Evolutionary conservation across 352 stramenopile species (phyloP), one percentile per base, ranked within the genome.

Genomic region (Hyaloperonospora brassicae): DNA sequence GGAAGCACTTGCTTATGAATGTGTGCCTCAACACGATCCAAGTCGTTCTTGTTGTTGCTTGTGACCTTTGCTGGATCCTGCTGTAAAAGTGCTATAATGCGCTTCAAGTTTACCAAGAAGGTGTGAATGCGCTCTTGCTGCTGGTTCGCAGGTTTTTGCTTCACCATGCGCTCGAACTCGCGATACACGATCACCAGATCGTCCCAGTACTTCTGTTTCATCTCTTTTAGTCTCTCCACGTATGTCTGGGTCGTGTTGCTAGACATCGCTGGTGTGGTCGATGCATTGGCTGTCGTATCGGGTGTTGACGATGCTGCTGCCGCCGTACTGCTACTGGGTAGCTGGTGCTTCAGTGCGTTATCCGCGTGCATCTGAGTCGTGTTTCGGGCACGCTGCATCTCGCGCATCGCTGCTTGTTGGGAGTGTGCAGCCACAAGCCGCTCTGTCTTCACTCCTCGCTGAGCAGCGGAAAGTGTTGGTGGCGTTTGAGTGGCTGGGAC

Each of bases 101-200:
- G 79, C 52, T 87, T 87, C 25, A 92, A 53, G 25, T 87, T 90
- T 31, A 86, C 68, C 7, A 92, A 59, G 60, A 92, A 89, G 0
- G 78, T 86, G 47, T 87, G 89, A 44, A 90, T 89, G 0, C 82
- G 82, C 49, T 89, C 79, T 39, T 88, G 77, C 49, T 92, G 79
- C 53, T 87, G 77, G 13, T 83, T 86, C 9, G 74, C 72, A 0
- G 76, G 77, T 41, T 90, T 89, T 55, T 92, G 77, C 58, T 87
- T 85, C 25, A 88, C 82, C 82, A 92, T 89, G 25, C 79, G 73
- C 47, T 89, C 79, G 49, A 92, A 90, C 50, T 92, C 82, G n/a
- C 73, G 72, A 51, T 88, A 89, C 17, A 92, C 82, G 44, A 90
- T 78, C 44, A 92, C 73, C 10, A 92, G 49, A 47, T 89, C 79